Conservation (phyloP, 1,284 basidiomycete species). For the Clitocybe nebularis region DNA sequence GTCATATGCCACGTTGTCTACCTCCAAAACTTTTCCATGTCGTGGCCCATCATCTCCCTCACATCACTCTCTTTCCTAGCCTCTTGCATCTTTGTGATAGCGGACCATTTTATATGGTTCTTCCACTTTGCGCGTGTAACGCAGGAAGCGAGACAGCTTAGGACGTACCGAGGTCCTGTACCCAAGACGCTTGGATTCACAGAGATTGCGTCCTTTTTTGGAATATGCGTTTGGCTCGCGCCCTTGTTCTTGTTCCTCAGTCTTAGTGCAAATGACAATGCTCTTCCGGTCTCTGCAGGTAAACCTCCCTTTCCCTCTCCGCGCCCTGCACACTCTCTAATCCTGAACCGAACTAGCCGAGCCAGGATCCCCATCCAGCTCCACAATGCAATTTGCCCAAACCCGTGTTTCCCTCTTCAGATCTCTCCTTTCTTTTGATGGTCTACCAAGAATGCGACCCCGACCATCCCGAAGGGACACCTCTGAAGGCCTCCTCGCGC, state of each 20-base stretch:
- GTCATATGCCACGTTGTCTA: conserved; percentile 83
- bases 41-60: conserved; percentile 90
- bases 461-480: conserved; percentile 29
- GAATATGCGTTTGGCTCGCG: conserved; percentile 88
- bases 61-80: conserved; percentile 78
- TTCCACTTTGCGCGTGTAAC: conserved; percentile 81
- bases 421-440: conserved; percentile 49
- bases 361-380: conserved; percentile 32
- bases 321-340: too few relatives aligned
- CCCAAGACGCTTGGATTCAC: conserved; percentile 62
- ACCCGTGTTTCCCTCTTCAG: conserved; percentile 58
- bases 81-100: conserved; percentile 79
- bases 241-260: conserved; percentile 91
- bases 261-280: conserved; percentile 92
- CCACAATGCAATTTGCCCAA: conserved; percentile 24
- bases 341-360: conserved; percentile 25
- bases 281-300: conserved; percentile 65
- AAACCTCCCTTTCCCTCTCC: conserved; percentile 10
- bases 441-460: conserved; percentile 28
- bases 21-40: conserved; percentile 83
- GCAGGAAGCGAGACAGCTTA: conserved; percentile 44
- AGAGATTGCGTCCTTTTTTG: conserved; percentile 92
- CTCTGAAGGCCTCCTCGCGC: conserved; percentile 60
- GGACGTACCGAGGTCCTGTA: conserved; percentile 37
- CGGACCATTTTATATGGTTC: conserved; percentile 94